A percentile compares a stretch with the other conserved stretches of the same genome.
Conservation (phyloP, 2,329 filamentous ascomycete genomes). For the Penicillium sp. region DNA sequence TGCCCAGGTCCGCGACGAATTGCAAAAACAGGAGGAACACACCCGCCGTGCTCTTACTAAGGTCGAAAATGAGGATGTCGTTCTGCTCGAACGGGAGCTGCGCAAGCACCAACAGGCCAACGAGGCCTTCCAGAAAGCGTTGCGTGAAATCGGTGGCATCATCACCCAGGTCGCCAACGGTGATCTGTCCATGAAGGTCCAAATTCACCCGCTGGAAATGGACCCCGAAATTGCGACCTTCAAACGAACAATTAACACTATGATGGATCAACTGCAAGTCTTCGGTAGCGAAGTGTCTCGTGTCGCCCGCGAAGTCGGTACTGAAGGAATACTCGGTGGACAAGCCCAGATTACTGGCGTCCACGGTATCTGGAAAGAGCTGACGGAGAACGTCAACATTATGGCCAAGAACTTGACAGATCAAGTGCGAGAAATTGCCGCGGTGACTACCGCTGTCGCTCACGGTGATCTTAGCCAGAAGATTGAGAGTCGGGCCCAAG, state of each 20-base stretch:
- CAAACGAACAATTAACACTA: slow-evolving; percentile 97
- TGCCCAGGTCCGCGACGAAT: slow-evolving; percentile 77
- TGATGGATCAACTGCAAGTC: slow-evolving; percentile 97
- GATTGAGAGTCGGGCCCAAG: slow-evolving; percentile 74
- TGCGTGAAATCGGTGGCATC: slow-evolving; percentile 95
- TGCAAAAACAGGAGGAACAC: slow-evolving; percentile 79
- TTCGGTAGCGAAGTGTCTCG: slow-evolving; percentile 96
- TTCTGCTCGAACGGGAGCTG: slow-evolving; percentile 84
- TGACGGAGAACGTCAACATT: slow-evolving; percentile 85
- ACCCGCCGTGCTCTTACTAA: slow-evolving; percentile 78
- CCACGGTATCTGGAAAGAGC: slow-evolving; percentile 94
- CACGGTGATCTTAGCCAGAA: slow-evolving; percentile 81
- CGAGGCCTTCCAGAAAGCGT: slow-evolving; percentile 94
- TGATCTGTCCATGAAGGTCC: slow-evolving; percentile 93
- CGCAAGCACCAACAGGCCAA: slow-evolving; percentile 98
- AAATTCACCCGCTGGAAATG: slow-evolving; percentile 94
- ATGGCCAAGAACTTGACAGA: slow-evolving; percentile 81
- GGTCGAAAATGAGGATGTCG: slow-evolving; percentile 83
- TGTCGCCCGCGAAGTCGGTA: slow-evolving; percentile 91
- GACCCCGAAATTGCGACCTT: slow-evolving; percentile 97
- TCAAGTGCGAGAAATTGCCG: slow-evolving; percentile 81
- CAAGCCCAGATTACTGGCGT: slow-evolving; percentile 93
- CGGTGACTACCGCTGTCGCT: slow-evolving; percentile 78
- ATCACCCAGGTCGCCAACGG: slow-evolving; percentile 93
- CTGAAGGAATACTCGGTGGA: slow-evolving; percentile 87